Evolutionary conservation across 1,139 yeast genomes (phyloP).

Genomic region (Ogataea hybrid): DNA sequence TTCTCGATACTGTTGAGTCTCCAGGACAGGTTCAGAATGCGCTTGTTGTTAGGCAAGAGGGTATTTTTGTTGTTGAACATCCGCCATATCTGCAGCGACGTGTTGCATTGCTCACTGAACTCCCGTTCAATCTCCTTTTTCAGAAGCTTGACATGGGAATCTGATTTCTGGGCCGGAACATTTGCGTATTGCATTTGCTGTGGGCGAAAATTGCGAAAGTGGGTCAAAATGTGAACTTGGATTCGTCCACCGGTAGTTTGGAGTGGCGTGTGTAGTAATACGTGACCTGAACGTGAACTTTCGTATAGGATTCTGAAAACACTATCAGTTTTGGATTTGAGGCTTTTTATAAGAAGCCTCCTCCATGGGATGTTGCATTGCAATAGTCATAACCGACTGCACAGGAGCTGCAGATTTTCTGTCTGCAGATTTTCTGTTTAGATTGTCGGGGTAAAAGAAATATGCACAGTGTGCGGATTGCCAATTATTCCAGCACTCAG

Average conservation of each 20-base stretch:
- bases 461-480: neutral
- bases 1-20: slow-evolving; percentile 31
- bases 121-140: slow-evolving; percentile 30
- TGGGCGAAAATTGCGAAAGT: neutral
- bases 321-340: slow-evolving; percentile 3
- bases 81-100: slow-evolving; percentile 32
- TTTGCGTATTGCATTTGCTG: slow-evolving; percentile 10
- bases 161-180: slow-evolving; percentile 8
- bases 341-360: slow-evolving; percentile 8
- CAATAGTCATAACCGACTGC: neutral
- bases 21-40: slow-evolving; percentile 34
- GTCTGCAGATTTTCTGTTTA: slow-evolving; percentile 7
- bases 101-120: slow-evolving; percentile 22
- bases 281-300: too few relatives aligned
- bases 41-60: slow-evolving; percentile 31
- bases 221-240: neutral
- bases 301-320: neutral
- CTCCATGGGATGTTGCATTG: slow-evolving; percentile 1
- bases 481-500: neutral
- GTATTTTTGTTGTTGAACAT: slow-evolving; percentile 34
- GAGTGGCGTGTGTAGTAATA: too few relatives aligned
- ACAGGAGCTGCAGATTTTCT: neutral
- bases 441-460: neutral
- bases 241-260: neutral
- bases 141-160: slow-evolving; percentile 20